A percentile compares a stretch with the other conserved stretches of the same genome.
Conservation (phyloP, 495 filamentous ascomycete genomes). For the Entonaema liquescens region DNA sequence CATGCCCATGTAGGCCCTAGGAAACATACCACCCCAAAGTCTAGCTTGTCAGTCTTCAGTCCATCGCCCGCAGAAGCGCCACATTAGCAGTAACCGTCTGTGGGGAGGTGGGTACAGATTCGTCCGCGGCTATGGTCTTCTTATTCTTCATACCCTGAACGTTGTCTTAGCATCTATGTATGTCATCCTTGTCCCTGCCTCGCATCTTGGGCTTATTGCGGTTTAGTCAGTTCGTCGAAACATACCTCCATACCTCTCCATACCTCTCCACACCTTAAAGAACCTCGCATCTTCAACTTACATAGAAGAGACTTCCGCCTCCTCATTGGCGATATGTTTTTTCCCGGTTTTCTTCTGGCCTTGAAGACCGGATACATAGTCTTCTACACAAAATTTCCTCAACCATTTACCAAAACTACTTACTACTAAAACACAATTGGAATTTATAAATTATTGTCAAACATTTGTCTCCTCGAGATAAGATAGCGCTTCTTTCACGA, state of each 20-base stretch:
- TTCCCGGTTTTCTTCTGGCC: slow-evolving; percentile 10
- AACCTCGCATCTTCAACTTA: slow-evolving; percentile 31
- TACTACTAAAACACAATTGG: too few species aligned
- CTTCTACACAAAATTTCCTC: neutral
- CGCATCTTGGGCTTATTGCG: slow-evolving; percentile 47
- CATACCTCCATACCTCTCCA: slow-evolving; percentile 39
- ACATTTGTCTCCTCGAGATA: neutral
- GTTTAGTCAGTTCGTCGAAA: slow-evolving; percentile 48
- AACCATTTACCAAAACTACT: neutral
- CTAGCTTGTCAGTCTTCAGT: slow-evolving; percentile 6
- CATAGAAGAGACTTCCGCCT: slow-evolving; percentile 30
- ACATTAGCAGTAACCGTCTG: slow-evolving; percentile 29
- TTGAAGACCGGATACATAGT: slow-evolving; percentile 11
- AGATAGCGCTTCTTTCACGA: neutral
- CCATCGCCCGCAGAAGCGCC: slow-evolving; percentile 16
- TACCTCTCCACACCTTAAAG: slow-evolving; percentile 37
- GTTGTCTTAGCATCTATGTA: slow-evolving; percentile 35
- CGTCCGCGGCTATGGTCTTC: slow-evolving; percentile 27
- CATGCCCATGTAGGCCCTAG: neutral
- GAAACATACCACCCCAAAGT: neutral
- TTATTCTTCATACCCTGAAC: slow-evolving; percentile 29
- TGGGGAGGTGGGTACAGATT: slow-evolving; percentile 36
- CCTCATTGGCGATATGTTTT: slow-evolving; percentile 15
- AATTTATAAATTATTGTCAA: too few species aligned
- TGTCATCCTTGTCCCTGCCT: slow-evolving; percentile 42